Evolutionary conservation across 2,329 filamentous ascomycete genomes (phyloP).

Genomic region (Cryphonectria naterciae): DNA sequence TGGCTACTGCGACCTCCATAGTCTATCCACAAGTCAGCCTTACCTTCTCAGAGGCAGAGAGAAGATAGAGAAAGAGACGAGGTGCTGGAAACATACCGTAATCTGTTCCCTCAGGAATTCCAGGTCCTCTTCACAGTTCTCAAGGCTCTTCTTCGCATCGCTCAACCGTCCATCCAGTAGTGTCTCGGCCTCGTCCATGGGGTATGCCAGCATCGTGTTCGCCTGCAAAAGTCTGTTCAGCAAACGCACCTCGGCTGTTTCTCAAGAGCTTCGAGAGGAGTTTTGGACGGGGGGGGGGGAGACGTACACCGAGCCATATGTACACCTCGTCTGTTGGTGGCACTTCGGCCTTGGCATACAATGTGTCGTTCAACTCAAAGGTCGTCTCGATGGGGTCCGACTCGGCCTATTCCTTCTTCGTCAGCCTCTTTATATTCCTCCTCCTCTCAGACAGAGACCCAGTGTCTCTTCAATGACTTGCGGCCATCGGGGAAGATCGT

Average conservation of each 20-base stretch:
- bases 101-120: constrained; percentile 97
- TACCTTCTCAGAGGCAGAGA: neutral
- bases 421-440: neutral
- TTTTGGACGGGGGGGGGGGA: neutral
- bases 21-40: constrained; percentile 59
- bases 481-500: constrained; percentile 29
- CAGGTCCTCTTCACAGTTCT: constrained; percentile 93
- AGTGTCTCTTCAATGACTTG: neutral
- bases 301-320: constrained; percentile 81
- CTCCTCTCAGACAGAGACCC: neutral
- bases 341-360: constrained; percentile 86
- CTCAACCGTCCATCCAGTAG: constrained; percentile 77
- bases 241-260: constrained; percentile 14
- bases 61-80: neutral
- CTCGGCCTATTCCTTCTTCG: constrained; percentile 41
- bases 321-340: constrained; percentile 89
- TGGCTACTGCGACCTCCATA: constrained; percentile 91
- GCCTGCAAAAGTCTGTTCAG: constrained; percentile 56
- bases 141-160: constrained; percentile 77
- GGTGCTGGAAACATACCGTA: constrained; percentile 65
- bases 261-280: constrained; percentile 45
- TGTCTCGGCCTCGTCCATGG: constrained; percentile 81
- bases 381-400: constrained; percentile 82
- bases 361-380: constrained; percentile 94
- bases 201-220: constrained; percentile 97